A percentile compares a stretch with the other conserved stretches of the same genome.
These are phyloP conservation scores for Beta corolliflora DNA, from an alignment of 179 eudicot species.

Conservation along the genomic window DNA sequence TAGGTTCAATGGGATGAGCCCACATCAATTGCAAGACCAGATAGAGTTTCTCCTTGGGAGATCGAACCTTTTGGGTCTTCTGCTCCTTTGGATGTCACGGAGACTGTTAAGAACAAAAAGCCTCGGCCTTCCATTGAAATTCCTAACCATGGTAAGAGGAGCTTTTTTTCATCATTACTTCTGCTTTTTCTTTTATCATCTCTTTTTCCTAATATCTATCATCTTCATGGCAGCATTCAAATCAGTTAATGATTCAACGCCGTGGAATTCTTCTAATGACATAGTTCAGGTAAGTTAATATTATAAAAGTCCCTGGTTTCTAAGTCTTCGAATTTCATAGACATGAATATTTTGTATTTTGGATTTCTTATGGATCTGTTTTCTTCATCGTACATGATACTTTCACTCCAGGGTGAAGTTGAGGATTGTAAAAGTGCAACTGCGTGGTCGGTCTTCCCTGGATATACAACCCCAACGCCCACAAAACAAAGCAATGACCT, in stretches of 20 bases:
- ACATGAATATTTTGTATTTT: neutral
- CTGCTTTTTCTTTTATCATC: neutral
- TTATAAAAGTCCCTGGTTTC: too few species aligned
- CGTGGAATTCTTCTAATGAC: slow-evolving; percentile 54
- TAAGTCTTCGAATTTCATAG: neutral
- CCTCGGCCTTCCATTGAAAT: slow-evolving; percentile 58
- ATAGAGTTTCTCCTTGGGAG: slow-evolving; percentile 94
- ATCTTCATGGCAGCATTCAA: slow-evolving; percentile 41
- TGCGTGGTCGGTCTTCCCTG: slow-evolving; percentile 40
- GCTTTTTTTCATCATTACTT: slow-evolving; percentile 5
- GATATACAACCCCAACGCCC: slow-evolving; percentile 34
- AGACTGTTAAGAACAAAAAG: slow-evolving; percentile 64
- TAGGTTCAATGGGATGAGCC: slow-evolving; percentile 98
- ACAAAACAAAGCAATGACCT: slow-evolving; percentile 30
- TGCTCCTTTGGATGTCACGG: slow-evolving; percentile 35
- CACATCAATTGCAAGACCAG: slow-evolving; percentile 68
- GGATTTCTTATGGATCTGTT: neutral
- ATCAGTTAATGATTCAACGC: slow-evolving; percentile 46
- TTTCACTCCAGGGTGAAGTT: slow-evolving; percentile 43
- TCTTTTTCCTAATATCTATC: neutral
- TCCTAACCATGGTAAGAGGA: slow-evolving; percentile 50
- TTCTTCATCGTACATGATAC: slow-evolving; percentile 18
- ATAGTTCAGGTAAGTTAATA: slow-evolving; percentile 29
- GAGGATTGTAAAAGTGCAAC: slow-evolving; percentile 46
- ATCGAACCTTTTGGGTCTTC: slow-evolving; percentile 78